phyloP scores from a whole-genome alignment of 2,329 filamentous ascomycete species.

The Fusarium sp. region DNA sequence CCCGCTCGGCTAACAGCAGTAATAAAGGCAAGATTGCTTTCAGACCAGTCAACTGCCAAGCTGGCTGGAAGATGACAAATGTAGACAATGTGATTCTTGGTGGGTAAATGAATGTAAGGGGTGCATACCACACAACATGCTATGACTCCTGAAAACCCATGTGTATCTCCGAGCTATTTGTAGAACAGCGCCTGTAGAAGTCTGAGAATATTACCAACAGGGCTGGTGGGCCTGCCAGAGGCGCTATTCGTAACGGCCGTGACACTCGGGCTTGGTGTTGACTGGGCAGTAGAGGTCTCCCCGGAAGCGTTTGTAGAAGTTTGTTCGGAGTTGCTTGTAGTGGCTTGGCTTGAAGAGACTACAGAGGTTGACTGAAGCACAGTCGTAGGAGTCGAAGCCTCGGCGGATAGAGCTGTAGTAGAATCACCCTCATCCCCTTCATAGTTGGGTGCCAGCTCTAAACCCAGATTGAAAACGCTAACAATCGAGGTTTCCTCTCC shows the following conservation, averaged over 20 bases:
- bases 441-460: background rate
- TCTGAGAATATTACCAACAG: slow-evolving; percentile 8
- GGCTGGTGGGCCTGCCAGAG: slow-evolving; percentile 10
- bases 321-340: background rate
- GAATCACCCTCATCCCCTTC: slow-evolving; percentile 8
- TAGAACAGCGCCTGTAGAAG: background rate
- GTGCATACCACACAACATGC: too few relatives aligned
- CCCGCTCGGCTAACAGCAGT: too few relatives aligned
- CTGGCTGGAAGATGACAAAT: too few relatives aligned
- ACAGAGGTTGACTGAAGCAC: background rate
- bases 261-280: slow-evolving; percentile 10
- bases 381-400: background rate
- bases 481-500: slow-evolving; percentile 2
- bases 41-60: too few relatives aligned
- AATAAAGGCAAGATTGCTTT: too few relatives aligned
- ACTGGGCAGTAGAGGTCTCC: background rate
- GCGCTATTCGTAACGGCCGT: slow-evolving; percentile 13
- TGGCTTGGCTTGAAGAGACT: background rate
- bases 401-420: background rate
- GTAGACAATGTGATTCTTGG: too few relatives aligned
- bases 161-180: too few relatives aligned
- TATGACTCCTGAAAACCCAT: too few relatives aligned
- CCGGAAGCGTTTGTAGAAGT: background rate
- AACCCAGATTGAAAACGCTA: slow-evolving; percentile 25
- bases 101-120: too few relatives aligned